Percentiles rank a stretch among this genome's conserved stretches.
Conservation (phyloP, 2,329 filamentous ascomycete species). For the Trichoderma breve region DNA sequence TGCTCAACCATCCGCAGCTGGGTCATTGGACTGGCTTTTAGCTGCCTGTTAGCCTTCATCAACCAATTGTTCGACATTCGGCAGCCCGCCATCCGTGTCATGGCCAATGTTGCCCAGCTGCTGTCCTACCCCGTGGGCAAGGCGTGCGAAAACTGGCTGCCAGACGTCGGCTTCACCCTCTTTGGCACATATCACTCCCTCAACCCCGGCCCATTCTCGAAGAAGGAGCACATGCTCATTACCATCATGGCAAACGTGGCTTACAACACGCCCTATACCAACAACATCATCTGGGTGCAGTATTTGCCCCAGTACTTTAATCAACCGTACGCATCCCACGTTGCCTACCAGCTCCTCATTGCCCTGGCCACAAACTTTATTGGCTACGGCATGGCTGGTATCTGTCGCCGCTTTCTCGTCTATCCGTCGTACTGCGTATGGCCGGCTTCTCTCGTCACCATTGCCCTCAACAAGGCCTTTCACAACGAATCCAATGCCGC, state of each 20-base stretch:
- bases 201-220: constrained; percentile 57
- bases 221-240: constrained; percentile 62
- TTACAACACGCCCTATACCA: constrained; percentile 53
- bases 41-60: constrained; percentile 47
- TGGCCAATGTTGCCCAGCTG: constrained; percentile 56
- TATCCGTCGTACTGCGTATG: constrained; percentile 57
- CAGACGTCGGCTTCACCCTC: constrained; percentile 49
- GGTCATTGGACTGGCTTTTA: constrained; percentile 52
- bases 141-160: constrained; percentile 49
- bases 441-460: constrained; percentile 55
- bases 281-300: constrained; percentile 55
- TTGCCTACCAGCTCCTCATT: constrained; percentile 55
- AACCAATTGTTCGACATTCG: constrained; percentile 60
- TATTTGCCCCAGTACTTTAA: constrained; percentile 53
- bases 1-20: constrained; percentile 56
- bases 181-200: constrained; percentile 47
- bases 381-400: constrained; percentile 59
- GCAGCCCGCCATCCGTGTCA: constrained; percentile 53
- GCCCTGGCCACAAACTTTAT: constrained; percentile 56
- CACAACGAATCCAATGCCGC: constrained; percentile 45
- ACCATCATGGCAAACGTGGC: constrained; percentile 62
- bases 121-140: constrained; percentile 56
- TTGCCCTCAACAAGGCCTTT: constrained; percentile 54
- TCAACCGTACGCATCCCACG: constrained; percentile 51
- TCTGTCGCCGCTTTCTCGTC: constrained; percentile 53